A percentile compares a stretch with the other conserved stretches of the same genome.
Conservation (phyloP, 306 rosid species). For the Styphnolobium japonicum region DNA sequence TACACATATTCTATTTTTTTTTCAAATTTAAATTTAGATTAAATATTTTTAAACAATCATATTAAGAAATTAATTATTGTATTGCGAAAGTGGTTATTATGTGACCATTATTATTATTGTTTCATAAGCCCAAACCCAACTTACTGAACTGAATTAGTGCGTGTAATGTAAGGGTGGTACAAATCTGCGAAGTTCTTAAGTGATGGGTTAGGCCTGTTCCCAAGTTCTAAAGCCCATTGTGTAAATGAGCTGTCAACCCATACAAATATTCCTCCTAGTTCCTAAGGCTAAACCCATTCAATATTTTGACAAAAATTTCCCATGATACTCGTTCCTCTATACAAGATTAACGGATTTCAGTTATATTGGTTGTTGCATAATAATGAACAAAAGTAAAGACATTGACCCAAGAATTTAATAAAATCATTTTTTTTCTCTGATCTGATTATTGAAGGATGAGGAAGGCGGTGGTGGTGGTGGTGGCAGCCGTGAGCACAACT, state of each 20-base stretch:
- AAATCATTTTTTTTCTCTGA: neutral
- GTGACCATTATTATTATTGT: neutral
- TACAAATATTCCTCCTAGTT: neutral
- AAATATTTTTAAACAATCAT: no score
- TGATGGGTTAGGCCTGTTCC: neutral
- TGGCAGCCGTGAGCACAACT: slow-evolving; percentile 32
- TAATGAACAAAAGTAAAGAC: neutral
- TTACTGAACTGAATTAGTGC: no score
- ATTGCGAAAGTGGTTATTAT: neutral
- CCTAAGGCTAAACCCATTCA: slow-evolving; percentile 20
- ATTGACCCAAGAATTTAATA: neutral
- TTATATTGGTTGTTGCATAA: slow-evolving; percentile 16
- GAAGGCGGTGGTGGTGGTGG: slow-evolving; percentile 42
- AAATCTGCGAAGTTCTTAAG: no score
- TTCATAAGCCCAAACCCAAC: neutral
- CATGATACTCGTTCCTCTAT: slow-evolving; percentile 38
- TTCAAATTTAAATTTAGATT: neutral
- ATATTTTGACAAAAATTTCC: neutral
- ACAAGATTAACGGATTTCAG: slow-evolving; percentile 34
- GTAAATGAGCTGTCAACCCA: neutral
- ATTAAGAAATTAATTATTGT: neutral
- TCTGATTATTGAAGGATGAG: slow-evolving; percentile 34
- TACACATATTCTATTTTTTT: no score
- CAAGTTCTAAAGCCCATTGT: neutral
- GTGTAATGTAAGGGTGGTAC: no score